Percentiles rank a stretch among this genome's conserved stretches.
Evolutionary conservation across 768 basidiomycete genomes (phyloP).

Genomic region (Mycena metata): DNA sequence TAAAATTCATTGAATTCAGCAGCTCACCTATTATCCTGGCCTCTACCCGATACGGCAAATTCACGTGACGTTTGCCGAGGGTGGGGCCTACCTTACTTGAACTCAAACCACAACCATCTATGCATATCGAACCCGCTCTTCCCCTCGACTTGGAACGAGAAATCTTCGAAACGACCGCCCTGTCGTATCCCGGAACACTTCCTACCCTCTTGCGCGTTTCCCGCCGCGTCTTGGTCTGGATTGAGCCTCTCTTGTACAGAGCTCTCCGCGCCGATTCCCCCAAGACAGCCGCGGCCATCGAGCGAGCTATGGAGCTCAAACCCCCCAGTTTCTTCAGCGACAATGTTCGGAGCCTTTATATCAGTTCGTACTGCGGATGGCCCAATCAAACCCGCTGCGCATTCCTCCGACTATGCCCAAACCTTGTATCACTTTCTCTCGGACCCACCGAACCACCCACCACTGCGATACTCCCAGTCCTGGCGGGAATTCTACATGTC

Average conservation of each 20-base stretch:
- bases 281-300: not conserved
- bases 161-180: too few relatives aligned
- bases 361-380: not conserved
- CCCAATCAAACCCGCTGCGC: not conserved
- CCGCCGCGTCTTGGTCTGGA: not conserved
- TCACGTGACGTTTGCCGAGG: too few relatives aligned
- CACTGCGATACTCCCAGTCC: not conserved
- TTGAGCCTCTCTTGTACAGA: slow-evolving; percentile 23
- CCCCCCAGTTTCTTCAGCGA: slow-evolving; percentile 11
- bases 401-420: slow-evolving; percentile 8
- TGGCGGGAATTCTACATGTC: not conserved
- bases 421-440: not conserved
- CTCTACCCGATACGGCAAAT: too few relatives aligned
- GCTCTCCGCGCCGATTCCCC: not conserved
- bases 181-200: too few relatives aligned
- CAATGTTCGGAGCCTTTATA: not conserved
- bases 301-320: slow-evolving; percentile 1
- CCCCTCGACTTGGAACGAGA: too few relatives aligned
- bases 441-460: not conserved
- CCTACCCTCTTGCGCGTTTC: too few relatives aligned
- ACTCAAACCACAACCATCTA: too few relatives aligned
- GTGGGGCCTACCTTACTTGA: too few relatives aligned
- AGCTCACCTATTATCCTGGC: too few relatives aligned
- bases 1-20: too few relatives aligned
- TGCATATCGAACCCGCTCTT: too few relatives aligned